phyloP scores from a whole-genome alignment of 1,284 basidiomycete species.

The Moniliella sp. region DNA sequence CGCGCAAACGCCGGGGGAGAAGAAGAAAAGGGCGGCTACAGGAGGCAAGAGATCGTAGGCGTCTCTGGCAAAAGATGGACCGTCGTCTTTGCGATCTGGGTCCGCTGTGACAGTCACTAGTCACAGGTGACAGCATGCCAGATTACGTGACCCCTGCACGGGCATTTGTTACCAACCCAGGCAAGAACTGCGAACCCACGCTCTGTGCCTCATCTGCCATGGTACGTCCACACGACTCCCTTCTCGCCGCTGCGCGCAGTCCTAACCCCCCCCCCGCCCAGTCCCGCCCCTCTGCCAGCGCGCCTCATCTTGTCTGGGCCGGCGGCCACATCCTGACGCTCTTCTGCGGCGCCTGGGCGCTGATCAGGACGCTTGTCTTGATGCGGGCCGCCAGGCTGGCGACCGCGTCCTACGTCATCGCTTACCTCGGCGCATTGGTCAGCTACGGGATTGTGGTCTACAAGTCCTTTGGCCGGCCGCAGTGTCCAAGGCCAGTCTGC shows the following conservation, averaged over 20 bases:
- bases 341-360: constrained; percentile 25
- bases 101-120: neutral
- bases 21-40: constrained; percentile 7
- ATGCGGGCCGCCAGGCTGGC: constrained; percentile 8
- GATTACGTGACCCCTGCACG: neutral
- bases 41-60: neutral
- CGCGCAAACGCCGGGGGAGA: constrained; percentile 8
- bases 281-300: constrained; percentile 19
- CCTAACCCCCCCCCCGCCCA: too few relatives aligned
- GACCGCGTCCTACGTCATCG: constrained; percentile 24
- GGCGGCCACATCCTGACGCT: constrained; percentile 31
- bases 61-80: neutral
- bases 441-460: constrained; percentile 34
- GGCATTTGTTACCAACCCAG: too few relatives aligned
- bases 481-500: constrained; percentile 28
- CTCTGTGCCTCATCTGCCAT: neutral
- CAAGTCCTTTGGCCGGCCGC: constrained; percentile 29
- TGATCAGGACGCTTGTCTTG: constrained; percentile 14
- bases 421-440: constrained; percentile 31
- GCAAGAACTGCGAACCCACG: neutral
- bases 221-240: neutral
- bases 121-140: neutral
- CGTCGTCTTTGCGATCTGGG: neutral
- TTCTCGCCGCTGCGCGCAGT: neutral
- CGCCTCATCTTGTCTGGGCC: constrained; percentile 34